phyloP scores from a whole-genome alignment of 495 filamentous ascomycete species.

The Lepidopterella palustris region DNA sequence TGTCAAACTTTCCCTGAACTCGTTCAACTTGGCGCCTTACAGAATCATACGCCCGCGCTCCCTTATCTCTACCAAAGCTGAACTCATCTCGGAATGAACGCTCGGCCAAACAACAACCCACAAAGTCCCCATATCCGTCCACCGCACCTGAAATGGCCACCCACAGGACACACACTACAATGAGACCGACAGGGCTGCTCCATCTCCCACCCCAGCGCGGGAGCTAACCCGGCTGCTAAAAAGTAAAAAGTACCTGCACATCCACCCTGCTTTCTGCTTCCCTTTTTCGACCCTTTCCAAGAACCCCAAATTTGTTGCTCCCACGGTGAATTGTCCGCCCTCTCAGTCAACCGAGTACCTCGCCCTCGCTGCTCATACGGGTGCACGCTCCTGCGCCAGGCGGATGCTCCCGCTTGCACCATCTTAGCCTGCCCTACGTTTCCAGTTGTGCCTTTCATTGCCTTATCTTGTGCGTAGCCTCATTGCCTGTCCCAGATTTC shows the following conservation, averaged over 20 bases:
- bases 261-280: slow-evolving; percentile 8
- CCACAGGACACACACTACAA: neutral
- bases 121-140: neutral
- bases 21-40: neutral
- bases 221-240: slow-evolving; percentile 26
- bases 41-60: neutral
- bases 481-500: slow-evolving; percentile 3
- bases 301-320: neutral
- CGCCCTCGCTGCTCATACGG: neutral
- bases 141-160: neutral
- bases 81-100: neutral
- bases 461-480: slow-evolving; percentile 22
- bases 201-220: slow-evolving; percentile 19
- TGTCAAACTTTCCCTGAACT: neutral
- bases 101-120: neutral
- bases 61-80: neutral
- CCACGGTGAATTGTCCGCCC: neutral
- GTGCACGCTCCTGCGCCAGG: slow-evolving; percentile 5
- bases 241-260: slow-evolving; percentile 28
- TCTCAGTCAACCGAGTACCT: neutral
- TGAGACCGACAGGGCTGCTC: slow-evolving; percentile 18
- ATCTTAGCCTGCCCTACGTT: neutral
- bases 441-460: neutral
- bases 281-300: neutral
- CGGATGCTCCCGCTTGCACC: slow-evolving; percentile 29